A percentile compares a stretch with the other conserved stretches of the same genome.
These are phyloP conservation scores for Ustilago trichophora DNA, from an alignment of 1,284 basidiomycete genomes.

Conservation along the genomic window DNA sequence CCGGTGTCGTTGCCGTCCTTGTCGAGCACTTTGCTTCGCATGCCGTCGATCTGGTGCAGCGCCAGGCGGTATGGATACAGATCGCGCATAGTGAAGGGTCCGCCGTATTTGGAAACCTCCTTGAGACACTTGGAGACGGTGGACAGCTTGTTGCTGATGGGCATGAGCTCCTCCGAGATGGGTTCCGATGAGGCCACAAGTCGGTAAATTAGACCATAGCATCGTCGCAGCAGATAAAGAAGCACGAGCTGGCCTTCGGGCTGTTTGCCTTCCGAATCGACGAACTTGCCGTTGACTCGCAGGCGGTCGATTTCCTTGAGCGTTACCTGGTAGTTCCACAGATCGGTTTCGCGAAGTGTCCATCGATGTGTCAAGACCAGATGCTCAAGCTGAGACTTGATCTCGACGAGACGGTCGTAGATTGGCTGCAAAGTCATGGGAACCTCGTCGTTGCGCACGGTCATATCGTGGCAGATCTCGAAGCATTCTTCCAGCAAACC, in stretches of 20 bases:
- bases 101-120: constrained; percentile 96
- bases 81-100: constrained; percentile 92
- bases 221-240: constrained; percentile 88
- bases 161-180: constrained; percentile 97
- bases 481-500: constrained; percentile 96
- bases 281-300: constrained; percentile 95
- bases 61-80: constrained; percentile 97
- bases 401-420: constrained; percentile 86
- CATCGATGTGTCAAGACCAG: constrained; percentile 94
- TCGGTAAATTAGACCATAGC: constrained; percentile 94
- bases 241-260: constrained; percentile 91
- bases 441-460: constrained; percentile 90
- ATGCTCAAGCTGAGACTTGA: constrained; percentile 86
- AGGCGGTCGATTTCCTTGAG: constrained; percentile 96
- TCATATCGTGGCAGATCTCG: constrained; percentile 94
- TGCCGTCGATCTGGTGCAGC: constrained; percentile 90
- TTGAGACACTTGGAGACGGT: constrained; percentile 81
- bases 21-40: constrained; percentile 90
- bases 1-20: constrained; percentile 68
- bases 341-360: constrained; percentile 93
- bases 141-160: constrained; percentile 75
- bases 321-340: constrained; percentile 81
- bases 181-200: constrained; percentile 96
- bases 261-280: constrained; percentile 89
- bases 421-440: constrained; percentile 88